phyloP scores from a whole-genome alignment of 129 eudicot genomes.

The Helichrysum umbraculigerum region DNA sequence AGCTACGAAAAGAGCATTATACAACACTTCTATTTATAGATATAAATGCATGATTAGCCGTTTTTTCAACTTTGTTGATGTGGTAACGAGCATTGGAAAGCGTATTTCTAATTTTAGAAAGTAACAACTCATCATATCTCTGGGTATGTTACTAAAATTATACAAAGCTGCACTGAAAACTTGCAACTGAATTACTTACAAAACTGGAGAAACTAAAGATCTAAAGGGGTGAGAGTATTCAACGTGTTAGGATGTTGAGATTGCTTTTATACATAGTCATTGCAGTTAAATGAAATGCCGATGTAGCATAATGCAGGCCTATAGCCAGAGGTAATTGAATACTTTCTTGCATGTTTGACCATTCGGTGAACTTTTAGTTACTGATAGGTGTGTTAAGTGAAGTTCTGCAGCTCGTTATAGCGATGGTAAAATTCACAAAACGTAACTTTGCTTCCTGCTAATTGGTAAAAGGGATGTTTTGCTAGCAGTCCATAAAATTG shows the following conservation, averaged over 20 bases:
- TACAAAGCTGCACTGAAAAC: no score
- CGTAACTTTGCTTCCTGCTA: no score
- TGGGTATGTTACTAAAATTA: no score
- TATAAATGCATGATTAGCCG: not conserved
- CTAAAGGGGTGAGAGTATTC: constrained; percentile 42
- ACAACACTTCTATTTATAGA: constrained; percentile 22
- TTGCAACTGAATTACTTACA: constrained; percentile 55
- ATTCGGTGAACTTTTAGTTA: constrained; percentile 13
- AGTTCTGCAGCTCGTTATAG: no score
- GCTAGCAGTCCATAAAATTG: no score
- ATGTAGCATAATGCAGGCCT: constrained; percentile 40
- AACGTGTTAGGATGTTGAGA: constrained; percentile 36
- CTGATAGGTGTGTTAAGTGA: not conserved
- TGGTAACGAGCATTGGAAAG: no score
- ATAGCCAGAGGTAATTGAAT: constrained; percentile 46
- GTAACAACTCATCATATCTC: no score
- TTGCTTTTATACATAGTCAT: constrained; percentile 14
- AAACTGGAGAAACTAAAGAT: constrained; percentile 50
- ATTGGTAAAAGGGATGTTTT: no score
- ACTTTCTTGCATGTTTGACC: constrained; percentile 32
- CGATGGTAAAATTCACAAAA: not conserved
- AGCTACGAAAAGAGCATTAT: constrained; percentile 20
- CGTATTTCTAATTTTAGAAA: no score
- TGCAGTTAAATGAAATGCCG: not conserved
- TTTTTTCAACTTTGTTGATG: not conserved